Percentiles rank a stretch among this genome's conserved stretches.
Conservation (phyloP, 768 basidiomycete species). For the Lentinus brumalis region DNA sequence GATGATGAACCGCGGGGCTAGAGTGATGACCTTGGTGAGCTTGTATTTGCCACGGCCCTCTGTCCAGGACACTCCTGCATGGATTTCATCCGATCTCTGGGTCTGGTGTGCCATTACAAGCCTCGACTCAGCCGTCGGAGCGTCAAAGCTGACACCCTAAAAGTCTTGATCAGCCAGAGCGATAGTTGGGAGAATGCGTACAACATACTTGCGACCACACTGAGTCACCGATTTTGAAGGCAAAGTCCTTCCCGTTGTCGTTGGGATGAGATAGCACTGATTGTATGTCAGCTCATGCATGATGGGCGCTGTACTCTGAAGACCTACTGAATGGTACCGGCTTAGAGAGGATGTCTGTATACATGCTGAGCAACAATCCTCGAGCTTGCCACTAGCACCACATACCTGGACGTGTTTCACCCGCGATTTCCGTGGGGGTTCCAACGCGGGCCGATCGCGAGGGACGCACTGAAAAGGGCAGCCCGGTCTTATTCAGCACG, state of each 20-base stretch:
- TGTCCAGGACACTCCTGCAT: constrained; percentile 87
- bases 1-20: constrained; percentile 88
- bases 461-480: constrained; percentile 77
- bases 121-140: constrained; percentile 87
- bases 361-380: background rate
- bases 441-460: constrained; percentile 58
- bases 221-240: constrained; percentile 80
- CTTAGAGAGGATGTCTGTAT: constrained; percentile 47
- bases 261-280: constrained; percentile 86
- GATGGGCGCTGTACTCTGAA: background rate
- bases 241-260: constrained; percentile 80
- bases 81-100: constrained; percentile 67
- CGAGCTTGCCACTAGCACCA: too few species aligned
- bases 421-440: constrained; percentile 79
- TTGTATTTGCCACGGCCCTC: constrained; percentile 99
- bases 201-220: constrained; percentile 71
- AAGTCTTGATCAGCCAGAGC: background rate
- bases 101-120: constrained; percentile 67
- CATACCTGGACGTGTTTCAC: constrained; percentile 66
- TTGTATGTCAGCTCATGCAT: background rate
- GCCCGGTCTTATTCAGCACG: constrained; percentile 88
- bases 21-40: constrained; percentile 88
- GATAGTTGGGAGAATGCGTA: background rate
- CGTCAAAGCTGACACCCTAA: constrained; percentile 86
- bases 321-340: constrained; percentile 81